phyloP scores from a whole-genome alignment of 768 basidiomycete species.

The Termitomyces sp. region DNA sequence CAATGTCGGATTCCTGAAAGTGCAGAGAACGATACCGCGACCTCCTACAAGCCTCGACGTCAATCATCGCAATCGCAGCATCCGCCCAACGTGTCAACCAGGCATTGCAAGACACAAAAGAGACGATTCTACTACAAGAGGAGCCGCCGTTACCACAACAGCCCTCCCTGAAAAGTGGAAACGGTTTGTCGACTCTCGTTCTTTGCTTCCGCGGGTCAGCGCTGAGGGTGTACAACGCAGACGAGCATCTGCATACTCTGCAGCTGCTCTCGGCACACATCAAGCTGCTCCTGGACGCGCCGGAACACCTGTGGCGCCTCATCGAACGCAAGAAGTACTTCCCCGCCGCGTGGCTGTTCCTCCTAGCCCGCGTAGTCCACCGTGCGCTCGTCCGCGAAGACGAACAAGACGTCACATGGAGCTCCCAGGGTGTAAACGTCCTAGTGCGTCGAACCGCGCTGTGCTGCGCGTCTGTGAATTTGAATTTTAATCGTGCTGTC shows the following conservation, averaged over 20 bases:
- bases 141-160: slow-evolving; percentile 39
- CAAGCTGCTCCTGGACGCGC: slow-evolving; percentile 87
- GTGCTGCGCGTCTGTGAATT: not conserved
- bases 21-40: slow-evolving; percentile 87
- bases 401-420: slow-evolving; percentile 60
- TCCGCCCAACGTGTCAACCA: slow-evolving; percentile 63
- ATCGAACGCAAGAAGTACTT: slow-evolving; percentile 78
- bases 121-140: slow-evolving; percentile 44
- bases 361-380: slow-evolving; percentile 81
- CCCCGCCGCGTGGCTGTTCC: slow-evolving; percentile 83
- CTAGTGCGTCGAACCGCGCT: slow-evolving; percentile 34
- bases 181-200: slow-evolving; percentile 30
- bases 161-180: slow-evolving; percentile 28
- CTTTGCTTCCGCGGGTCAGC: not conserved
- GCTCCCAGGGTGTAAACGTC: slow-evolving; percentile 55
- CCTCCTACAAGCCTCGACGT: slow-evolving; percentile 78
- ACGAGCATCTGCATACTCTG: slow-evolving; percentile 60
- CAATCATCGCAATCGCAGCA: slow-evolving; percentile 70
- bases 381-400: slow-evolving; percentile 63
- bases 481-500: not conserved
- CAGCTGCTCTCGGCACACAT: slow-evolving; percentile 83
- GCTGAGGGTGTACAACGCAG: slow-evolving; percentile 26
- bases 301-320: slow-evolving; percentile 87
- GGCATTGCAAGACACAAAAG: slow-evolving; percentile 59
- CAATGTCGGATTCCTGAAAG: slow-evolving; percentile 45